phyloP scores from a whole-genome alignment of 2,329 filamentous ascomycete genomes.

The Ophiocordyceps camponoti-saundersi region DNA sequence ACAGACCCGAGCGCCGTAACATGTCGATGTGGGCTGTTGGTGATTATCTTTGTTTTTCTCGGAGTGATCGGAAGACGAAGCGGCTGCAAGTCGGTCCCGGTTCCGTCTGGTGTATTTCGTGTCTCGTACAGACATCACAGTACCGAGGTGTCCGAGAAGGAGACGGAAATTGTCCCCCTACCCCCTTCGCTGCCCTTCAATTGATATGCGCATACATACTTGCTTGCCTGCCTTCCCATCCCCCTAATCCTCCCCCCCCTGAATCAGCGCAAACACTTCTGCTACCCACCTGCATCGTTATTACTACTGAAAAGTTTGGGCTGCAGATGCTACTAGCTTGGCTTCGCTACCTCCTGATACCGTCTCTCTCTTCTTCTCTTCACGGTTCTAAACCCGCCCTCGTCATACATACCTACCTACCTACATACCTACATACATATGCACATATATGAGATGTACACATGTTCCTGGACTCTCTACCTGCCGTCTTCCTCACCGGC shows the following conservation, averaged over 20 bases:
- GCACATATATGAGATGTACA: no score
- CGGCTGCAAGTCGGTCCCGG: no score
- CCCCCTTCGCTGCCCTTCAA: no score
- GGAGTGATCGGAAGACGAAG: background rate
- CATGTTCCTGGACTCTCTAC: conserved; percentile 4
- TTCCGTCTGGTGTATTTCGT: no score
- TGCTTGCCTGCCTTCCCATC: no score
- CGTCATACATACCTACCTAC: background rate
- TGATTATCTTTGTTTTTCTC: no score
- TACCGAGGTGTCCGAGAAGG: no score
- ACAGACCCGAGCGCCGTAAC: background rate
- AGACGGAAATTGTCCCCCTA: no score
- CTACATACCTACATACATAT: background rate
- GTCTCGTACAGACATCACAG: no score
- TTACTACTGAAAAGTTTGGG: no score
- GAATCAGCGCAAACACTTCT: background rate
- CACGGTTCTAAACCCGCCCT: no score
- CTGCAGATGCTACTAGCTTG: background rate
- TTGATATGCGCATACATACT: no score
- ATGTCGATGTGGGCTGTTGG: background rate
- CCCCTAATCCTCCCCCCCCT: background rate
- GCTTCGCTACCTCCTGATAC: background rate
- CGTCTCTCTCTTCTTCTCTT: background rate
- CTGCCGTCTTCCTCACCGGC: conserved; percentile 47
- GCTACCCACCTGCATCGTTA: background rate